Base-by-base conservation (phyloP, 2,329 filamentous ascomycete species). In the Penicillium expansum region DNA sequence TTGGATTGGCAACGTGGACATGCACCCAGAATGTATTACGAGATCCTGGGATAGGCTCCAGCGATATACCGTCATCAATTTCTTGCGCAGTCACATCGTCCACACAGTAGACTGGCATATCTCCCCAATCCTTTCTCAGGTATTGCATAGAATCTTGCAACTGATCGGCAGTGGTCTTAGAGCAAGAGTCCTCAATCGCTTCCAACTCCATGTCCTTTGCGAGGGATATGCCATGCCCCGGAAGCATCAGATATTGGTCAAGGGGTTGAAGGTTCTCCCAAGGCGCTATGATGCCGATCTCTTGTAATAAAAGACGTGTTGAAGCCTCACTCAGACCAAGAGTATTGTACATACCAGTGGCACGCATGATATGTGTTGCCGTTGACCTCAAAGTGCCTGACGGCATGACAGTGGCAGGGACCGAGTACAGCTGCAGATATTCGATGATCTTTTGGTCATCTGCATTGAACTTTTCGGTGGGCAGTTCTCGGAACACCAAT, bases 1-100 rank as follows among this genome's bases (percentile, higher is more conserved):
- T 84, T 1, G 84, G 85, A 58, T 88, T 87, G 1, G 85, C 84
- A 48, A 87, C 77, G 68, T 88, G 85, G 7, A 86, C 72, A 63
- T 83, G 85, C 13, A 87, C 69, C 85, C 85, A 88, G 60, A 79
- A 80, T 20, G 78, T 73, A 24, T 76, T 71, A 2, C 73, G 66
- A 2, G 72, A 72, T 6, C 73, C 79, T 9, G 74, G 67, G 32
- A 82, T 70, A 20, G 69, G 71, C 64, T 86, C 82, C 16, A 87
- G 66, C 0, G 85, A 87, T 5, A 87, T 72, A 2, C 83, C 85
- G 62, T 88, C 85, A 59, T 88, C 85, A 56, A 86, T 84, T 62
- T 87, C 83, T 35, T 80, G 74, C 3, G 85, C 82, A 9, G 69
- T 72, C 3, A 71, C 70, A 60, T 76, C 75, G 60, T 88, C 85